Percentiles rank a stretch among this genome's conserved stretches.
These are phyloP conservation scores for Pichia sp. DNA, from an alignment of 1,139 yeast genomes.

Conservation along the genomic window DNA sequence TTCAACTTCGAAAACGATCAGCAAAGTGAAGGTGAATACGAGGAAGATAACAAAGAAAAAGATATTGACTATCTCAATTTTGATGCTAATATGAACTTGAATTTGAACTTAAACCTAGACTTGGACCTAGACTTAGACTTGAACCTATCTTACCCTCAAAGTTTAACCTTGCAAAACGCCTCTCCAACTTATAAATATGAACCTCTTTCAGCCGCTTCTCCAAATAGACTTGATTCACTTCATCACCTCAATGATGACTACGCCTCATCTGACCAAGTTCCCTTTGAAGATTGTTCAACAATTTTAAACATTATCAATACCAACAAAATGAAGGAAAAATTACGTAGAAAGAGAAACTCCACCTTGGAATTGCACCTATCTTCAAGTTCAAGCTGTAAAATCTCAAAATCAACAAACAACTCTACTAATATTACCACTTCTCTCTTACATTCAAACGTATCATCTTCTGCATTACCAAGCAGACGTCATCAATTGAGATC, in stretches of 20 bases:
- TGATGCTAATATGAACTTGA: background rate
- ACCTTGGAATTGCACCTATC: conserved; percentile 1
- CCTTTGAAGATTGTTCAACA: conserved; percentile 9
- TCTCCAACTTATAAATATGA: background rate
- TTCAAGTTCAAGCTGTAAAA: background rate
- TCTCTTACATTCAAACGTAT: background rate
- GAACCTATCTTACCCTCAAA: background rate
- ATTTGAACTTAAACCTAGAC: no score
- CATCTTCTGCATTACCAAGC: background rate
- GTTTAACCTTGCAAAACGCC: background rate
- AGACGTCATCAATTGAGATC: conserved; percentile 7
- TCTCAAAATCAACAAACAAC: background rate
- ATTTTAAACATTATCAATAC: conserved; percentile 13
- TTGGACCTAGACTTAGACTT: no score
- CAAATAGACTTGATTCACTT: background rate
- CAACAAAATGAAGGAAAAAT: conserved; percentile 11
- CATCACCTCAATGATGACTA: background rate
- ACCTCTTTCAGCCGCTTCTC: background rate
- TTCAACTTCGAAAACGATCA: background rate
- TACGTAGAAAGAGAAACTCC: conserved; percentile 10
- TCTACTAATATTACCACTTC: background rate
- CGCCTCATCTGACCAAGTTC: conserved; percentile 2
- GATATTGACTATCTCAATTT: background rate
- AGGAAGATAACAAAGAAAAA: background rate
- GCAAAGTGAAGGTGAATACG: background rate